These are phyloP conservation scores for Lizanozyma gosingica DNA, from an alignment of 1,139 yeast genomes.

Conservation along the genomic window DNA sequence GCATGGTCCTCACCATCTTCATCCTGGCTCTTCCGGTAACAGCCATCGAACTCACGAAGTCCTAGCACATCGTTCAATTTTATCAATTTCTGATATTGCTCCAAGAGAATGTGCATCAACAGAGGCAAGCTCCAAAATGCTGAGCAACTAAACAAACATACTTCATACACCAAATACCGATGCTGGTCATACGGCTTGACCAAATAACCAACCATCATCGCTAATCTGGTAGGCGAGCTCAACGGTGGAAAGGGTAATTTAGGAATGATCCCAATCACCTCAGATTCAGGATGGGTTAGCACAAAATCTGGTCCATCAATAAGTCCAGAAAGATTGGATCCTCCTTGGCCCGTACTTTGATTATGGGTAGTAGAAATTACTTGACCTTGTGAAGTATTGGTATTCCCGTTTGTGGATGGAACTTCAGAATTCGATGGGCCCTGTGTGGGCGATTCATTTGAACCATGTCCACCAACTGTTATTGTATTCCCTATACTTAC, in stretches of 20 bases:
- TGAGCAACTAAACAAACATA: conserved; percentile 63
- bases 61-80: conserved; percentile 39
- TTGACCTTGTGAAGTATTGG: conserved; percentile 10
- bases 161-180: conserved; percentile 39
- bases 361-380: conserved; percentile 12
- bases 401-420: conserved; percentile 17
- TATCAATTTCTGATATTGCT: conserved; percentile 62
- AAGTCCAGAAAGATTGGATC: conserved; percentile 3
- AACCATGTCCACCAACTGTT: not conserved
- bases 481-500: not conserved
- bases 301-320: conserved; percentile 23
- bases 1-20: conserved; percentile 3
- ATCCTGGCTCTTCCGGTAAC: conserved; percentile 7
- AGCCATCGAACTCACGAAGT: conserved; percentile 18
- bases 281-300: conserved; percentile 43
- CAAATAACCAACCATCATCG: conserved; percentile 65
- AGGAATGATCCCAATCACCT: conserved; percentile 57
- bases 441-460: not conserved
- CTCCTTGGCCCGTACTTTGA: conserved; percentile 10
- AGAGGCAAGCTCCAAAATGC: conserved; percentile 46
- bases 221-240: conserved; percentile 62
- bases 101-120: conserved; percentile 50
- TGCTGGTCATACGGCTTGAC: conserved; percentile 30
- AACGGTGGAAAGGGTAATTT: conserved; percentile 54
- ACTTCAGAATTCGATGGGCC: conserved; percentile 13